phyloP scores from a whole-genome alignment of 2,329 filamentous ascomycete genomes.

The Fusarium transvaalense region DNA sequence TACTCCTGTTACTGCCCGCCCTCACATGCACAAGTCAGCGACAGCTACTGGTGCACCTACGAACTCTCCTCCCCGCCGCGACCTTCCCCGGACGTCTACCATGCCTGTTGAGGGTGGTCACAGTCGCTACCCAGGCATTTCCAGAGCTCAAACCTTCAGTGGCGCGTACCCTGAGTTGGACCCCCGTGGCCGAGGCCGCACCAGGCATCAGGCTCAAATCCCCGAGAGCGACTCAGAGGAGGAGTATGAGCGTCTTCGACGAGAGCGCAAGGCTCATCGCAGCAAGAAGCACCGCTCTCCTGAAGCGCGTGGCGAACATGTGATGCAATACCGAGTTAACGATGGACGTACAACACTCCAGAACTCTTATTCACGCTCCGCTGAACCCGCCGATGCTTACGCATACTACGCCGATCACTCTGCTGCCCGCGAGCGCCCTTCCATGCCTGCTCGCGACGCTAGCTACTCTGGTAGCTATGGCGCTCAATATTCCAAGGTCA shows the following conservation, averaged over 20 bases:
- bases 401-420: conserved; percentile 44
- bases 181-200: conserved; percentile 55
- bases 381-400: conserved; percentile 39
- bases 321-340: conserved; percentile 51
- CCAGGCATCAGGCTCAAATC: conserved; percentile 54
- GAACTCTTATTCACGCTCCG: conserved; percentile 47
- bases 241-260: conserved; percentile 50
- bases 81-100: conserved; percentile 52
- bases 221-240: conserved; percentile 54
- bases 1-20: conserved; percentile 50
- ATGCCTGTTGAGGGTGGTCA: conserved; percentile 51
- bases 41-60: conserved; percentile 45
- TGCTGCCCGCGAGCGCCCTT: conserved; percentile 49
- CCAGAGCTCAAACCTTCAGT: conserved; percentile 54
- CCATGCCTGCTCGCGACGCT: conserved; percentile 50
- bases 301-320: conserved; percentile 44
- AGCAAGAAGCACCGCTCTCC: conserved; percentile 54
- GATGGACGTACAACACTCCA: conserved; percentile 47
- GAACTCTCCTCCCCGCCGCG: conserved; percentile 52
- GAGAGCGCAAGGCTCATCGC: conserved; percentile 52
- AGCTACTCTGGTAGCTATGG: conserved; percentile 48
- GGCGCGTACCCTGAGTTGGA: conserved; percentile 45
- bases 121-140: conserved; percentile 48
- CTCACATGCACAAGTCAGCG: conserved; percentile 47
- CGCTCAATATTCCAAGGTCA: conserved; percentile 51